Base-by-base conservation (phyloP, 2,329 filamentous ascomycete species). In the Diaporthe vaccinii region DNA sequence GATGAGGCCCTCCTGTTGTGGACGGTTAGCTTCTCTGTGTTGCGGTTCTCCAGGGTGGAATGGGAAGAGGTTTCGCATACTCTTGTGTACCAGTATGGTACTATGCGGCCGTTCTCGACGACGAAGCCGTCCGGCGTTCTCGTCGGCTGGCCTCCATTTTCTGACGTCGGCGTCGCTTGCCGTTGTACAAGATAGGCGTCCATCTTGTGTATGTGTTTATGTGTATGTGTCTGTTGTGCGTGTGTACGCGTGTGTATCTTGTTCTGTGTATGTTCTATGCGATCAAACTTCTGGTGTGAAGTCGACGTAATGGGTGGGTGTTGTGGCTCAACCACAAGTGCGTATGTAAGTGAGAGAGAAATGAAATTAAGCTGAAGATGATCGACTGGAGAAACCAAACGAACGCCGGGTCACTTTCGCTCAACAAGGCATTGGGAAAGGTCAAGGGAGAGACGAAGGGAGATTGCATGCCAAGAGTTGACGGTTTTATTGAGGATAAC, bases 1-100 rank as follows among this genome's bases (percentile, higher is more conserved):
- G 75, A 92, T 92, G 74, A 89, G 84, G 74, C 91, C 92, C 49
- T 87, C 89, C 91, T 93, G 31, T 55, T 8, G 34, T 34, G 15
- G 36, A 53, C 25, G 22, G 46, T 73, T 25, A 73, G 58, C 58
- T 57, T 49, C n/a, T 57, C 9, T 65, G 31, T 8, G 59, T 22
- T 36, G 53, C n/a, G 46, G 36, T 51, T 46, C 28, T 67, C 22
- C 5, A 17, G 15, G 28, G 9, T 10, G 49, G 1, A 9, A 17
- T 10, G 46, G 17, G 3, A 25, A 5, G 17, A n/a, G 3, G 39
- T 8, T 34, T 22, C 34, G 77, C 83, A 25, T 80, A 84, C 84
- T 76, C 78, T 84, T n/a, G 84, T 83, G 75, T 80, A 84, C 84
- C 84, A 86, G 74, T 85, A 86, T 7, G 80, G 80, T 9, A 82